Base-by-base conservation (phyloP, 139 green algal genomes). In the Picochlorum sp. region DNA sequence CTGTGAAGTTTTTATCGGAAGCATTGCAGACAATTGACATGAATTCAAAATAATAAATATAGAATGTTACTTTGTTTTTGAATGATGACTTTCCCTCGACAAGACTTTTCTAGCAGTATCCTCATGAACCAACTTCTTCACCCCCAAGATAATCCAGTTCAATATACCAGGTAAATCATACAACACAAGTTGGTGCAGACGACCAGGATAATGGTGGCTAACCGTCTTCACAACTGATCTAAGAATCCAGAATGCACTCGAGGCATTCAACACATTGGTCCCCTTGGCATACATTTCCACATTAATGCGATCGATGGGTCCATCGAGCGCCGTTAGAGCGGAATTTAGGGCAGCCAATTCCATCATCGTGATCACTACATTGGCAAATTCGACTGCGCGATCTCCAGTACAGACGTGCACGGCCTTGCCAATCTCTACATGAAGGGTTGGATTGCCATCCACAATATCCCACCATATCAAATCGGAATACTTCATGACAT, bases 1-100 rank as follows among this genome's bases (percentile, higher is more conserved):
- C 83, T 1, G 64, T 89, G 3, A 85, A 87, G 68, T 81, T 82
- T 46, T 72, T 92, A 13, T 52, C 65, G 6, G 71, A 85, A 44
- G 84, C 86, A 20, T 62, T 92, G 30, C 26, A 66, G 13, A 32
- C 85, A 47, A 69, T 90, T 21, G 84, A 76, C 3, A 71, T 68
- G 21, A 38, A 52, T 14, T 57, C 54, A 21, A 20, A 69, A 37
- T 54, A 56, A 69, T 71, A 46, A 28, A 32, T 47, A 56, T 23
- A 21, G 28, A 58, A 67, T 51, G 30, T 23, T 10, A 63, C 11
- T 46, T 21, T 16, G 3, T 23, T 57, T 44, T 57, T 46, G 44
- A 56, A 15, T 64, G 15, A 6, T 30, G 28, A 30, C 28, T 4
- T 30, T 30, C 28, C n/a, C n/a, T 18, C 1, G 23, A 26, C 21